Evolutionary conservation across 768 basidiomycete species (phyloP).

Genomic region (Agrocybe chaxingu): DNA sequence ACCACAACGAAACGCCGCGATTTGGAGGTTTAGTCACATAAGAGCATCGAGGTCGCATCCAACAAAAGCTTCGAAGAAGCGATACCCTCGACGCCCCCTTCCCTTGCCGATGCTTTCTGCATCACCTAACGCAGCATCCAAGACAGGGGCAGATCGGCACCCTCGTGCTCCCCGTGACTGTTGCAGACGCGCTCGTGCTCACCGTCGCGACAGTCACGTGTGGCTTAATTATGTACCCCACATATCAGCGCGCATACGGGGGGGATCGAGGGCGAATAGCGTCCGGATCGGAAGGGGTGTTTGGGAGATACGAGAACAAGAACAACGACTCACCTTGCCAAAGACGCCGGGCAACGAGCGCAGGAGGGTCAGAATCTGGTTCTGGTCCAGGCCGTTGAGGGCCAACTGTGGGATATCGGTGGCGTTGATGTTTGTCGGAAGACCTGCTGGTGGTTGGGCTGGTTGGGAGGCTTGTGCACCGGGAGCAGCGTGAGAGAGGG

Average conservation of each 20-base stretch:
- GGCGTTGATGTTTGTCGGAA: slow-evolving; percentile 21
- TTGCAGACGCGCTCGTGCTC: slow-evolving; percentile 31
- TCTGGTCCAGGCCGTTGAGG: slow-evolving; percentile 41
- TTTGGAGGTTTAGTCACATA: too few relatives aligned
- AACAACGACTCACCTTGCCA: slow-evolving; percentile 46
- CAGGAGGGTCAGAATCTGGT: slow-evolving; percentile 58
- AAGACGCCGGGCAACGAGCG: slow-evolving; percentile 53
- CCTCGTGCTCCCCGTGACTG: slow-evolving; percentile 33
- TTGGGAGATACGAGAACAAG: slow-evolving; percentile 10
- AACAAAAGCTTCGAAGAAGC: too few relatives aligned
- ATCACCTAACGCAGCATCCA: too few relatives aligned
- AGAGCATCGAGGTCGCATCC: too few relatives aligned
- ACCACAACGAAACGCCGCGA: too few relatives aligned
- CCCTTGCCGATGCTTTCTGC: too few relatives aligned
- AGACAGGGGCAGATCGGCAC: slow-evolving; percentile 1
- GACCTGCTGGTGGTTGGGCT: slow-evolving; percentile 21
- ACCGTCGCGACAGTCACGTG: slow-evolving; percentile 35
- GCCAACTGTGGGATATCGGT: slow-evolving; percentile 23
- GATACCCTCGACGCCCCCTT: too few relatives aligned
- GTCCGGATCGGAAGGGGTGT: slow-evolving; percentile 10
- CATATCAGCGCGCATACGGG: slow-evolving; percentile 6
- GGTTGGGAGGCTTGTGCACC: slow-evolving; percentile 24
- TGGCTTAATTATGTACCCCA: slow-evolving; percentile 20
- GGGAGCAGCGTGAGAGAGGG: slow-evolving; percentile 31
- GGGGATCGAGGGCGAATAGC: slow-evolving; percentile 1